Percentiles rank a stretch among this genome's conserved stretches.
phyloP scores from a whole-genome alignment of 805 yeast species.

The Candida oleophila region DNA sequence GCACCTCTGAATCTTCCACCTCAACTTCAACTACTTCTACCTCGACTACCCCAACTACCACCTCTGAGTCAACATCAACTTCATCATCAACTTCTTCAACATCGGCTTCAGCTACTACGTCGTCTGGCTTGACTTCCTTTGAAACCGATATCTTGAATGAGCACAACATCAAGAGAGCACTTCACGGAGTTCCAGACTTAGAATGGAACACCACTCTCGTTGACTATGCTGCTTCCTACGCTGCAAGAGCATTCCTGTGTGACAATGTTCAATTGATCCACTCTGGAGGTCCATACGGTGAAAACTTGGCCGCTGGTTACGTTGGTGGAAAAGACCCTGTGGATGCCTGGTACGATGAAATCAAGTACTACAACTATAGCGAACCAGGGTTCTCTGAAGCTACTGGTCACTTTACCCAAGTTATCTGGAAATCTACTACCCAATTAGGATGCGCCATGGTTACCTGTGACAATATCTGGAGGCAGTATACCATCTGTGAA shows the following conservation, averaged over 20 bases:
- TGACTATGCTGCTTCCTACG: conserved; percentile 43
- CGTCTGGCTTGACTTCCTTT: conserved; percentile 17
- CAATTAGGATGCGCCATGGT: conserved; percentile 67
- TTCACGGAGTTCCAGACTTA: conserved; percentile 29
- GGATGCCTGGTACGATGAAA: conserved; percentile 76
- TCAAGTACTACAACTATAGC: conserved; percentile 49
- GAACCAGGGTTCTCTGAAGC: conserved; percentile 50
- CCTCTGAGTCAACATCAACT: conserved; percentile 12
- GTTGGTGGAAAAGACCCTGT: conserved; percentile 56
- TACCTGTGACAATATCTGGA: conserved; percentile 46
- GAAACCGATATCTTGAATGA: conserved; percentile 30
- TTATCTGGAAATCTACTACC: conserved; percentile 64
- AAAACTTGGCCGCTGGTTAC: conserved; percentile 72
- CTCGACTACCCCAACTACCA: conserved; percentile 12
- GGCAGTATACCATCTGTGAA: conserved; percentile 69
- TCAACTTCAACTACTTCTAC: conserved; percentile 10
- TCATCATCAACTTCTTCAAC: conserved; percentile 11
- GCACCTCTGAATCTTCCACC: conserved; percentile 8
- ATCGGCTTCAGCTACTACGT: conserved; percentile 13
- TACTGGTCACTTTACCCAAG: conserved; percentile 80
- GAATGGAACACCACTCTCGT: conserved; percentile 35
- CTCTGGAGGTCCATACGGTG: conserved; percentile 70
- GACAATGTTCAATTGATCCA: conserved; percentile 60
- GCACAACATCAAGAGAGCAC: conserved; percentile 39
- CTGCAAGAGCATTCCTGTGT: conserved; percentile 52